These are phyloP conservation scores for Naganishia randhawae DNA, from an alignment of 768 basidiomycete genomes.

Conservation along the genomic window DNA sequence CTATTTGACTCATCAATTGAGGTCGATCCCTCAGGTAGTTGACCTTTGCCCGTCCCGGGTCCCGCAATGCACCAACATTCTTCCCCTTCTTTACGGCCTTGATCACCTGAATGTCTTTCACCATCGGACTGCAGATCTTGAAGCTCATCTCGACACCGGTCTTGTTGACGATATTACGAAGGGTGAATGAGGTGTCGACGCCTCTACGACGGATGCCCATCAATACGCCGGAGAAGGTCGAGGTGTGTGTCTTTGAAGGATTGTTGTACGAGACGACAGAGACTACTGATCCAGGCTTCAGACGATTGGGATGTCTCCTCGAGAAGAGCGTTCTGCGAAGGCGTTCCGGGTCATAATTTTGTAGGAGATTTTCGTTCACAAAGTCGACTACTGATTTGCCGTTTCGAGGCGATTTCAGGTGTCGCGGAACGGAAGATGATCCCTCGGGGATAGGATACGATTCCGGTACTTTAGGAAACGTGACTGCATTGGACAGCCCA, in stretches of 20 bases:
- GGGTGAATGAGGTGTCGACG: conserved; percentile 76
- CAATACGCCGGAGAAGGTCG: conserved; percentile 77
- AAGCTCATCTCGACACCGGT: conserved; percentile 92
- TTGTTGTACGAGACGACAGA: conserved; percentile 63
- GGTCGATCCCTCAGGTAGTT: conserved; percentile 48
- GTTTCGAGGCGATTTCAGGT: conserved; percentile 37
- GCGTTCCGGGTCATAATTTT: conserved; percentile 59
- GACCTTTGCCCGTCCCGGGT: conserved; percentile 42
- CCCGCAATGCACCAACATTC: conserved; percentile 35
- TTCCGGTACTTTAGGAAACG: conserved; percentile 18
- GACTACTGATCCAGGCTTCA: conserved; percentile 80
- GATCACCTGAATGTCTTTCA: conserved; percentile 81
- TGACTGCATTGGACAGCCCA: conserved; percentile 35
- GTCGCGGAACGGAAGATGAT: conserved; percentile 25
- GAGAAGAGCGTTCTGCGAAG: conserved; percentile 70
- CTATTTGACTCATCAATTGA: conserved; percentile 43
- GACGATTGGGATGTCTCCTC: conserved; percentile 62
- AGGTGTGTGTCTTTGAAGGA: conserved; percentile 64
- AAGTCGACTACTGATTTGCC: conserved; percentile 41
- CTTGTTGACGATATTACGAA: conserved; percentile 85
- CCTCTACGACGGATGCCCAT: conserved; percentile 68
- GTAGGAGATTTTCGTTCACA: conserved; percentile 59
- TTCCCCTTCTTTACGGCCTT: conserved; percentile 36
- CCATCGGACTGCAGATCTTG: conserved; percentile 75
- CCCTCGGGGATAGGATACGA: conserved; percentile 26